Evolutionary conservation across 768 basidiomycete species (phyloP).

Genomic region (Lyophyllum decastes): DNA sequence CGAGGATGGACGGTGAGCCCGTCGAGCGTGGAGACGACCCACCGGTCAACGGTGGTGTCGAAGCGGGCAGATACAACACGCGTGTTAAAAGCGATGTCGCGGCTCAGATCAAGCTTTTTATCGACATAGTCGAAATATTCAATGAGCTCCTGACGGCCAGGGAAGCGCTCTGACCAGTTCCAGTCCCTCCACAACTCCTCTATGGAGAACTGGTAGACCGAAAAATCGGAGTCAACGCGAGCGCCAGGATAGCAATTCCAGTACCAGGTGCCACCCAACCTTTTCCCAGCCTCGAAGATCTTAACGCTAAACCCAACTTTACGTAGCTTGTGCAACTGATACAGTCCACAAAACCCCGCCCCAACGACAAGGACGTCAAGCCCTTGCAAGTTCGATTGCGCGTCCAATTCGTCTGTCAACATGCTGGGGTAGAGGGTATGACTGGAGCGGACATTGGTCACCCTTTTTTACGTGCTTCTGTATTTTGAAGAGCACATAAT

Average conservation of each 20-base stretch:
- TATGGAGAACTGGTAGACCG: constrained; percentile 23
- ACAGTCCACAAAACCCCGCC: constrained; percentile 24
- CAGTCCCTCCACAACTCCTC: constrained; percentile 27
- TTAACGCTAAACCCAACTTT: constrained; percentile 19
- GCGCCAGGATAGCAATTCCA: constrained; percentile 29
- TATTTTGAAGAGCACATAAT: not conserved
- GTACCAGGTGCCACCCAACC: constrained; percentile 26
- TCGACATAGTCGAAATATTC: constrained; percentile 24
- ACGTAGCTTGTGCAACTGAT: constrained; percentile 19
- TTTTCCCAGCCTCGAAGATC: constrained; percentile 20
- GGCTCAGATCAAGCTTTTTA: constrained; percentile 22
- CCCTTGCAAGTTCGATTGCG: constrained; percentile 1
- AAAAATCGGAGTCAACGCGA: constrained; percentile 25
- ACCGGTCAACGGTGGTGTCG: constrained; percentile 17
- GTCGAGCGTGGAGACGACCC: constrained; percentile 20
- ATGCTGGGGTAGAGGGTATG: not conserved
- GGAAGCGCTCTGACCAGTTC: constrained; percentile 19
- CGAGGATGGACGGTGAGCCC: constrained; percentile 17
- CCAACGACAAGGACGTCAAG: constrained; percentile 26
- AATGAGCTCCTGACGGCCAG: constrained; percentile 17
- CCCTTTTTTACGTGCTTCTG: not conserved
- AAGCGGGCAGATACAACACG: constrained; percentile 23
- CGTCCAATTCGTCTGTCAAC: not conserved
- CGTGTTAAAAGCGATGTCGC: constrained; percentile 23
- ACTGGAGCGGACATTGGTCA: not conserved